Percentiles rank a stretch among this genome's conserved stretches.
phyloP scores from a whole-genome alignment of 1,139 yeast genomes.

The Scheffersomyces insectosa region DNA sequence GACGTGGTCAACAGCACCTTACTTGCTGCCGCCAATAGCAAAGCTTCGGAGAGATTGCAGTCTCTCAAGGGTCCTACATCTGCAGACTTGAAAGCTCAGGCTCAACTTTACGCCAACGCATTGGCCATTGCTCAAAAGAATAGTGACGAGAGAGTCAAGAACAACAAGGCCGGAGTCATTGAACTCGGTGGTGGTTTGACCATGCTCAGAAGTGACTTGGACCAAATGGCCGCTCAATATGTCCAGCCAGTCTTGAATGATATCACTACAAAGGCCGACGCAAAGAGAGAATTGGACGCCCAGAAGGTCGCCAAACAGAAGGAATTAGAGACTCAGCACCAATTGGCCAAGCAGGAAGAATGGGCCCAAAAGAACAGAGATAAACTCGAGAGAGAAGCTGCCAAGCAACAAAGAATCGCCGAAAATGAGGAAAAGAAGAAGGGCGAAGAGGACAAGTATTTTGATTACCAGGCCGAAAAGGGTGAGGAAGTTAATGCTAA shows the following conservation, averaged over 20 bases:
- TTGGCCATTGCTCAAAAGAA: conserved; percentile 70
- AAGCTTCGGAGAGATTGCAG: conserved; percentile 54
- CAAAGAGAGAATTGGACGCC: conserved; percentile 67
- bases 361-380: conserved; percentile 51
- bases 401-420: conserved; percentile 37
- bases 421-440: conserved; percentile 42
- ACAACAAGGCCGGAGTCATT: conserved; percentile 53
- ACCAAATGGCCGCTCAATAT: conserved; percentile 75
- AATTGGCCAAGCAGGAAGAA: conserved; percentile 52
- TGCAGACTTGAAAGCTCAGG: conserved; percentile 43
- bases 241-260: conserved; percentile 86
- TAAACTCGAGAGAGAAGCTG: conserved; percentile 38
- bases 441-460: conserved; percentile 40
- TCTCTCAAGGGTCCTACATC: conserved; percentile 33
- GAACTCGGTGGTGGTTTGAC: conserved; percentile 88
- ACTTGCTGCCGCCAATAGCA: conserved; percentile 60
- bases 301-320: conserved; percentile 29
- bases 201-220: conserved; percentile 74
- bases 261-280: conserved; percentile 67
- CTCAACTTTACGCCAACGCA: conserved; percentile 46
- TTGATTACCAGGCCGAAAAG: conserved; percentile 33
- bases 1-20: conserved; percentile 57
- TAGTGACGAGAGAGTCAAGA: conserved; percentile 54
- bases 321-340: conserved; percentile 36
- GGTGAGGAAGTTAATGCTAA: conserved; percentile 38